Evolutionary conservation across 352 stramenopile genomes (phyloP), one percentile per base, ranked within the genome.

Genomic region (Pythium periplocum): DNA sequence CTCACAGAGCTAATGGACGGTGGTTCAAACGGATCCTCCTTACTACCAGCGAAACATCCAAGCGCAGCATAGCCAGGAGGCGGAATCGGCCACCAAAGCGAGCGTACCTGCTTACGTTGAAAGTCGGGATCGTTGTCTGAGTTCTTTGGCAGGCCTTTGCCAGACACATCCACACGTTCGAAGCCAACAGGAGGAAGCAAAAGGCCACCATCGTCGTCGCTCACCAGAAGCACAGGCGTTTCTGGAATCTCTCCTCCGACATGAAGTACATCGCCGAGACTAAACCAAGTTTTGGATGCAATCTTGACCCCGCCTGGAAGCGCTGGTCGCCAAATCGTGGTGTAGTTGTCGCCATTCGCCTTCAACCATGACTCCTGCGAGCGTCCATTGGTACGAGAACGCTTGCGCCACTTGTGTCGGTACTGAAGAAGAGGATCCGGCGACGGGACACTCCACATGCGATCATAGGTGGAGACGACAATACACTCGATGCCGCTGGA

Each of bases 101-200:
- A 93, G 1, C 85, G 81, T 11, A 90, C 51, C 36, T 95, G 83
- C 57, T 95, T 95, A n/a, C 73, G 77, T 33, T 91, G 75, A 36
- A 93, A 87, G 33, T 92, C 81, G 0, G 62, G 54, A 41, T 92
- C 74, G 26, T 66, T 80, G 32, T 88, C 78, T 0, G 78, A 88
- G 54, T 93, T 95, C 48, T 66, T 73, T 10, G 83, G 85, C 6
- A 95, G 62, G 0, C 85, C 85, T 56, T 89, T 93, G 6, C 83
- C 85, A 35, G 78, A 89, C 26, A 93, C 75, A 48, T 95, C 85
- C 0, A 93, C 76, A 2, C 81, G 81, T 44, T 95, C 81, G 61
- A 90, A 95, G 26, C 77, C 77, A 10, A 88, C 61, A 2, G 85
- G 83, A 33, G 81, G 73, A 1, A 77, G 45, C 9, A 95, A 51